Percentiles rank a stretch among this genome's conserved stretches.
Evolutionary conservation across 345 rosid species (phyloP).

Genomic region (Hibiscus syriacus): DNA sequence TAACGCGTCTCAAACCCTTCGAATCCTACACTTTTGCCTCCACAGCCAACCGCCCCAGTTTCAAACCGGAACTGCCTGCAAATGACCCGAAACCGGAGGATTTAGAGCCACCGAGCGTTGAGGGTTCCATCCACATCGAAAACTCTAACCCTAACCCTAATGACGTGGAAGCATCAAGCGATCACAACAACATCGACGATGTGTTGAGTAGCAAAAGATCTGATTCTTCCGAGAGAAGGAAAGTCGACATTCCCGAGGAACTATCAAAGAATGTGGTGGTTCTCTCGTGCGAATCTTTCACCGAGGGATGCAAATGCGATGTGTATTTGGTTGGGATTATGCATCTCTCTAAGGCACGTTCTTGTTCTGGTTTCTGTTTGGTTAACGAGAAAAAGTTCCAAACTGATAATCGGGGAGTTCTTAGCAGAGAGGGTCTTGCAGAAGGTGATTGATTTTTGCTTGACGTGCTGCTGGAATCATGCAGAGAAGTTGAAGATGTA

Average conservation of each 20-base stretch:
- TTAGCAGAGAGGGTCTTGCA: not conserved
- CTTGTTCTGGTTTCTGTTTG: conserved; percentile 9
- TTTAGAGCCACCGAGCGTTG: conserved; percentile 21
- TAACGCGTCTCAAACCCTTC: not conserved
- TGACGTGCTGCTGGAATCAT: conserved; percentile 60
- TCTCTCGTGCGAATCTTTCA: conserved; percentile 69
- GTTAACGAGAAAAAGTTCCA: conserved; percentile 8
- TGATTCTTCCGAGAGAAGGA: conserved; percentile 25
- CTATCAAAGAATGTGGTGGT: conserved; percentile 52
- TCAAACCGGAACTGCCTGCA: conserved; percentile 10
- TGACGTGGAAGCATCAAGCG: conserved; percentile 39
- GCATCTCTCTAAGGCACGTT: conserved; percentile 76
- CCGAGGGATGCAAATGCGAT: conserved; percentile 64
- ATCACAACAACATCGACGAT: conserved; percentile 31
- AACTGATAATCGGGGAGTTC: not conserved
- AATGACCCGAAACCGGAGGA: conserved; percentile 42
- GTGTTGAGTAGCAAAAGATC: conserved; percentile 6
- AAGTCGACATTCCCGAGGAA: conserved; percentile 58
- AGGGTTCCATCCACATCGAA: conserved; percentile 73
- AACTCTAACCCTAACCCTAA: conserved; percentile 31
- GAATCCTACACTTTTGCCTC: conserved; percentile 7
- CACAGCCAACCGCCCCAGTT: not conserved
- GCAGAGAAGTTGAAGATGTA: conserved; percentile 68
- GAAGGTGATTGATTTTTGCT: not conserved
- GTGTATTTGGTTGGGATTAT: conserved; percentile 84